Conservation (phyloP, 1,284 basidiomycete genomes). For the Cryptococcus neoformans region DNA sequence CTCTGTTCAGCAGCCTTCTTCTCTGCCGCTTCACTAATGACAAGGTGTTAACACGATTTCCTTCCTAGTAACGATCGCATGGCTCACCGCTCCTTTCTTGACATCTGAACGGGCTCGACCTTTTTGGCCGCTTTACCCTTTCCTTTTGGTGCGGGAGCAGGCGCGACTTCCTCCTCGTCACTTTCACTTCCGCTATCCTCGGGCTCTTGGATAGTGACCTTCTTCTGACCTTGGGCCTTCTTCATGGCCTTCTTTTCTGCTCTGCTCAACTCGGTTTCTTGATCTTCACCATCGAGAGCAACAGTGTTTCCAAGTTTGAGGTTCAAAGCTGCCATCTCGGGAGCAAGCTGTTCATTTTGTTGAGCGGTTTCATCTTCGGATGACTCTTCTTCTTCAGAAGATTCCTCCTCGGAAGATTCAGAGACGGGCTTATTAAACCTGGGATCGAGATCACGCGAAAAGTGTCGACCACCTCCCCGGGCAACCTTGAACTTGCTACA, state of each 20-base stretch:
- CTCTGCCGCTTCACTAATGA: slow-evolving; percentile 74
- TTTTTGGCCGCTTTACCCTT: slow-evolving; percentile 13
- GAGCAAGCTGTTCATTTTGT: slow-evolving; percentile 31
- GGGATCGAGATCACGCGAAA: slow-evolving; percentile 58
- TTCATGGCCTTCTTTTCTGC: slow-evolving; percentile 67
- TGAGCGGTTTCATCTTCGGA: slow-evolving; percentile 16
- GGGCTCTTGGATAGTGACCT: slow-evolving; percentile 28
- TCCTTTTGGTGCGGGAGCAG: slow-evolving; percentile 14
- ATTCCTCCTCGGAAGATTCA: slow-evolving; percentile 31
- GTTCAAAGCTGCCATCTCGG: slow-evolving; percentile 45
- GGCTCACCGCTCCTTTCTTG: slow-evolving; percentile 65
- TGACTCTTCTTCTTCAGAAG: slow-evolving; percentile 18
- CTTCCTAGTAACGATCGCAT: not conserved
- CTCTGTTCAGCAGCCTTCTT: slow-evolving; percentile 80
- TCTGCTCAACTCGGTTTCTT: slow-evolving; percentile 58
- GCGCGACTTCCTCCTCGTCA: slow-evolving; percentile 52
- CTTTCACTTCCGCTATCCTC: slow-evolving; percentile 52
- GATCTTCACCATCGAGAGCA: slow-evolving; percentile 35
- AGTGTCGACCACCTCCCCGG: slow-evolving; percentile 78
- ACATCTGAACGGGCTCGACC: slow-evolving; percentile 52
- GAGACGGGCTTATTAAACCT: slow-evolving; percentile 24
- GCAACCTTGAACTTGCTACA: slow-evolving; percentile 71
- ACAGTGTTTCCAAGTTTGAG: slow-evolving; percentile 48
- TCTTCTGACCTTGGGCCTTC: slow-evolving; percentile 57
- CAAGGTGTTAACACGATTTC: not conserved